Base-by-base conservation (phyloP, 805 yeast species). In the Wickerhamomyces queroliae region DNA sequence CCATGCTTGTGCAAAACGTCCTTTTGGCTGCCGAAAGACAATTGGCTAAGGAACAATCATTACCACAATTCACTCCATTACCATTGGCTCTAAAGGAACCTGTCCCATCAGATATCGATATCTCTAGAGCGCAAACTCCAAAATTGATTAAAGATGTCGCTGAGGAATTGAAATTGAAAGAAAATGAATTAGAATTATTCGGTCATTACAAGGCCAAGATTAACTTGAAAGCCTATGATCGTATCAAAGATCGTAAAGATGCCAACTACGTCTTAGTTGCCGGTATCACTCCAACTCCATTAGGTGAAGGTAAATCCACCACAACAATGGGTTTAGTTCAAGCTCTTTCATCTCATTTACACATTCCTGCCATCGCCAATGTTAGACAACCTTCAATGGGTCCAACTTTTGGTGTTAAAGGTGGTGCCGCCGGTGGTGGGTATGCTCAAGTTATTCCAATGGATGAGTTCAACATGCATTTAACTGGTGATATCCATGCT, bases 381-480 rank as follows among this genome's bases (percentile, higher is more conserved):
- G 93, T 83, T 38, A 76, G 93, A 70, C 93, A 83, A 60, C 93
- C 93, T 20, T 80, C 89, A 8, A 82, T 83, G 90, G 93, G 93
- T 40, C 93, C 93, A 48, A 83, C 93, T 16, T 83, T 83, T 55
- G 93, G 93, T 66, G 82, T 83, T 50, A 83, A 83, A 61, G 93
- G 93, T 63, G 93, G 93, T 65, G 93, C 93, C 50, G 93, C 93
- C 7, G 93, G 93, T 59, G 91, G 93, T 61, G 93, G 93, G 44
- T 83, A 83, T 58, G 80, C 93, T 22, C 91, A 83, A 63, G 93
- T 83, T 24, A 82, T 83, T 58, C 93, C 93, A 47, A 83, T 83
- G 93, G 91, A 83, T 62, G 93, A 83, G 58, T 83, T 83, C 69
- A 83, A 83, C 67, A 75, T 83, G 83, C 91, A 83, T 58, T 75